These are phyloP conservation scores for Candida labiduridarum DNA, from an alignment of 1,139 yeast genomes.

Conservation along the genomic window DNA sequence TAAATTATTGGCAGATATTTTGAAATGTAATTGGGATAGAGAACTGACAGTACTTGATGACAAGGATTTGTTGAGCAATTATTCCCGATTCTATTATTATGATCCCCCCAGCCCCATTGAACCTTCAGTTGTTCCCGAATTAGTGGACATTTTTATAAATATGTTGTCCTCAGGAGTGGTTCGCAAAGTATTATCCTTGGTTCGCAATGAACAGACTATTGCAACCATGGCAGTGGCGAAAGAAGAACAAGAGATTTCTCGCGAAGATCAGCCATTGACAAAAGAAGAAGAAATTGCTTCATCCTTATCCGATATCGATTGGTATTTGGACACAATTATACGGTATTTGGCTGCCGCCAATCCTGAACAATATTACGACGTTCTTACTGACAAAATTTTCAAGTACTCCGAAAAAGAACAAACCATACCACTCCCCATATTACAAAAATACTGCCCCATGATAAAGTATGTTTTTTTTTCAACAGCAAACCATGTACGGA, in stretches of 20 bases:
- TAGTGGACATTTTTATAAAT: slow-evolving; percentile 24
- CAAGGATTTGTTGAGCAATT: slow-evolving; percentile 23
- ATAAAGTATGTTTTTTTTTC: slow-evolving; percentile 52
- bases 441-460: slow-evolving; percentile 51
- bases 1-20: slow-evolving; percentile 33
- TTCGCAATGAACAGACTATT: slow-evolving; percentile 22
- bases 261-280: slow-evolving; percentile 14
- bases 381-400: slow-evolving; percentile 39
- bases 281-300: slow-evolving; percentile 11
- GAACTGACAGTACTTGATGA: slow-evolving; percentile 17
- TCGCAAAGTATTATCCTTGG: slow-evolving; percentile 22
- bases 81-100: slow-evolving; percentile 26
- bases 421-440: slow-evolving; percentile 41
- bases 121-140: slow-evolving; percentile 16
- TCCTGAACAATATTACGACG: slow-evolving; percentile 50
- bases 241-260: slow-evolving; percentile 11
- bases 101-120: slow-evolving; percentile 24
- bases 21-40: slow-evolving; percentile 33
- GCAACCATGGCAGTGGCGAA: slow-evolving; percentile 12
- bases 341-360: slow-evolving; percentile 59
- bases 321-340: slow-evolving; percentile 45
- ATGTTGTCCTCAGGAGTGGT: slow-evolving; percentile 27
- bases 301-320: slow-evolving; percentile 38
- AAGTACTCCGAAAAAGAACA: slow-evolving; percentile 38
- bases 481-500: slow-evolving; percentile 34